Evolutionary conservation across 306 rosid genomes (phyloP), one percentile per base, ranked within the genome.

Genomic region (Trifolium repens): DNA sequence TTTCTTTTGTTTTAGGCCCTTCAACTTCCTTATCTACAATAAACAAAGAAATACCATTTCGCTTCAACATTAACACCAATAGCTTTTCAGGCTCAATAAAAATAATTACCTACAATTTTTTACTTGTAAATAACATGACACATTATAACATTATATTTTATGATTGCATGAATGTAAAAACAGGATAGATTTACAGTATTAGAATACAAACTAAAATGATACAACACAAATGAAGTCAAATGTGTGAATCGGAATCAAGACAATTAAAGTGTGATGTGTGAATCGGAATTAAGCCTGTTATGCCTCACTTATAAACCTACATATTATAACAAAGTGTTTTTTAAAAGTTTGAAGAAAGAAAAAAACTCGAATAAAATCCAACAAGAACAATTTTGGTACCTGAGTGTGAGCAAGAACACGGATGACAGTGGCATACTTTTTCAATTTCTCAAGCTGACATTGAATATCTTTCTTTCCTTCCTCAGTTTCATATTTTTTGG

Each of bases 371-470:
- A 43, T 12, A 44, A 27, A 37, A 47, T 9, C 61, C 40, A 74
- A 11, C 3, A 9, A 12, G 5, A 60, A 24, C 39, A 17, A 11
- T 40, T 44, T 44, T 5, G 3, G 39, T 85, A 92, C 97, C 96
- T 92, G 96, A 14, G 93, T 87, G 71, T 92, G 97, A 37, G 90
- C 96, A 60, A 92, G 75, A 89, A 89, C 91, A 53, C 96, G 96
- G 58, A 89, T 79, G 15, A 82, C 86, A 63, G 87, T 16, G 32
- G 89, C 73, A 71, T 92, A 87, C 58, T 89, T 92, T 58, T 87
- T 92, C 84, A 89, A 66, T 70, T 87, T 92, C 79, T 89, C 90
- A 64, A 89, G 81, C 34, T 88, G 93, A 7, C 71, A 40, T 67
- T 80, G 81, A 59, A 88, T 72, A 57, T 88, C 87, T 62, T 88